Conservation (phyloP, 1,284 basidiomycete genomes). For the Inonotus obliquus region DNA sequence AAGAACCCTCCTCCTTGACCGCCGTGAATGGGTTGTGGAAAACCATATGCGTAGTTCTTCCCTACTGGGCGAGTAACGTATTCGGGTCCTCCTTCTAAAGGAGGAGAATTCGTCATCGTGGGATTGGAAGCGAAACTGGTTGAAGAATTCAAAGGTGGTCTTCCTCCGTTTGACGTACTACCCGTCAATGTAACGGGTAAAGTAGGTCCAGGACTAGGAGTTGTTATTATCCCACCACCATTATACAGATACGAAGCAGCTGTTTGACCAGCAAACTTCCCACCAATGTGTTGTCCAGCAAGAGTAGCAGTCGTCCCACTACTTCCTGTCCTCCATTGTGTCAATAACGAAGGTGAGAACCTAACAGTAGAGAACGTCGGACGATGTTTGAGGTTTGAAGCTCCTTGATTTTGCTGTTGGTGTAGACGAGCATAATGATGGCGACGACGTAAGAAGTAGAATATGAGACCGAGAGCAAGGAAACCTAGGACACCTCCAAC, state of each 20-base stretch:
- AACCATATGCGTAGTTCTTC: background rate
- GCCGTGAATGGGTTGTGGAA: background rate
- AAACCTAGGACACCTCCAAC: conserved; percentile 9
- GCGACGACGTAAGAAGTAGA: conserved; percentile 1
- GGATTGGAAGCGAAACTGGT: background rate
- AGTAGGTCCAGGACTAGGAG: background rate
- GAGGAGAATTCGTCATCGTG: background rate
- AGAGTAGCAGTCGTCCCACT: background rate
- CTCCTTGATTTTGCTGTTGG: background rate
- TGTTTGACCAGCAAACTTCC: background rate
- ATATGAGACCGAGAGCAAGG: background rate
- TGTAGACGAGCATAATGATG: background rate
- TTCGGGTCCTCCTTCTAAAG: background rate
- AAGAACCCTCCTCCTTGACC: background rate
- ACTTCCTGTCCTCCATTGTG: background rate
- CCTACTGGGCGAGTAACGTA: background rate
- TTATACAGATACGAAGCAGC: background rate
- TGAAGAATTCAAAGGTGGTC: background rate
- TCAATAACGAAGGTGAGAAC: background rate
- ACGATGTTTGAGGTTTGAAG: background rate
- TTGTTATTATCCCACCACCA: background rate
- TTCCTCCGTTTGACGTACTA: background rate
- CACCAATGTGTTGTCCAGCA: background rate
- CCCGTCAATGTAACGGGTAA: background rate
- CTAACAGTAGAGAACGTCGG: background rate